Evolutionary conservation across 805 yeast genomes (phyloP).

Genomic region (Sungouiella thailandica): DNA sequence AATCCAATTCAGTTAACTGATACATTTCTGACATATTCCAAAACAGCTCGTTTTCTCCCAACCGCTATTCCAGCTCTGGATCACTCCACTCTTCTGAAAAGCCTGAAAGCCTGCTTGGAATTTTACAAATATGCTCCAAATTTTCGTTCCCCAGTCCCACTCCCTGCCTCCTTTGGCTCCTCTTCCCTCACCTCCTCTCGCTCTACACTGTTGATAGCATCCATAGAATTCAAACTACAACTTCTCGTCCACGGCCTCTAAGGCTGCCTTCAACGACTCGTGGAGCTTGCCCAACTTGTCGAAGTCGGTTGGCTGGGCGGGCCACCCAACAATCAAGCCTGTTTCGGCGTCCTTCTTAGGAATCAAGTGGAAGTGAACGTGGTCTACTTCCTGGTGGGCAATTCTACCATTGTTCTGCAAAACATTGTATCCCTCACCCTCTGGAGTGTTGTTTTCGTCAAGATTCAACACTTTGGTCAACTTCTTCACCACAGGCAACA

Average conservation of each 20-base stretch:
- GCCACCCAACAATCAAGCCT: conserved; percentile 93
- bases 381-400: conserved; percentile 95
- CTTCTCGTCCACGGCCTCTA: conserved; percentile 14
- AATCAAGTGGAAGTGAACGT: conserved; percentile 94
- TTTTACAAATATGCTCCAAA: too few relatives aligned
- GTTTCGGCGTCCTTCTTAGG: conserved; percentile 73
- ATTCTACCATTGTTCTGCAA: conserved; percentile 91
- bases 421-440: conserved; percentile 77
- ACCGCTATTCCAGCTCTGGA: too few relatives aligned
- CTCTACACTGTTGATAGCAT: too few relatives aligned
- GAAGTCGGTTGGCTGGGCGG: conserved; percentile 76
- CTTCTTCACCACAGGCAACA: conserved; percentile 85
- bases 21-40: too few relatives aligned
- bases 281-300: conserved; percentile 66
- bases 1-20: too few relatives aligned
- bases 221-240: too few relatives aligned
- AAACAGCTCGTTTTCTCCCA: too few relatives aligned
- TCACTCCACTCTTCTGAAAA: too few relatives aligned
- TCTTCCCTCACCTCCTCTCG: too few relatives aligned
- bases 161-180: too few relatives aligned
- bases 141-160: too few relatives aligned
- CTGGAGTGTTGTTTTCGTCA: conserved; percentile 54
- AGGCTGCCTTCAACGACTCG: conserved; percentile 42
- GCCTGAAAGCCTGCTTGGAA: too few relatives aligned
- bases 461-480: conserved; percentile 68